These are phyloP conservation scores for Magnusiomyces sp. DNA, from an alignment of 1,139 yeast genomes.

Conservation along the genomic window DNA sequence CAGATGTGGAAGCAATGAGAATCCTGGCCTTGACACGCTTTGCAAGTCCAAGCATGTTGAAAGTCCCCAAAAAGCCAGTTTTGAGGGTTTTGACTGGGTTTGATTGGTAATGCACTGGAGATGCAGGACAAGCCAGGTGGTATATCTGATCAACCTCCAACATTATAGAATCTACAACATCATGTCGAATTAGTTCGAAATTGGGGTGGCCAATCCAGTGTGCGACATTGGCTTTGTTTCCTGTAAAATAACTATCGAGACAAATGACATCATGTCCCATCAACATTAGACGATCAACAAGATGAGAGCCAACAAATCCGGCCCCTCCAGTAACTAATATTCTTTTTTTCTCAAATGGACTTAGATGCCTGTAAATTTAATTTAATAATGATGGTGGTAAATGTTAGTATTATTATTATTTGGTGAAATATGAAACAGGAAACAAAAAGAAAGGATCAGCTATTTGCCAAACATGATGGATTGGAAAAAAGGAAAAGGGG, in stretches of 20 bases:
- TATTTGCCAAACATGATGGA: too few species aligned
- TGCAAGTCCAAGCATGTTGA: constrained; percentile 25
- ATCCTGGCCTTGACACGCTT: constrained; percentile 25
- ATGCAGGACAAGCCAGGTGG: constrained; percentile 25
- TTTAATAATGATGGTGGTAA: too few species aligned
- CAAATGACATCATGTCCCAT: constrained; percentile 24
- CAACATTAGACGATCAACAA: constrained; percentile 22
- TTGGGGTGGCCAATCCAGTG: constrained; percentile 26
- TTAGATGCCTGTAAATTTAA: constrained; percentile 13
- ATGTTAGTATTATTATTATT: too few species aligned
- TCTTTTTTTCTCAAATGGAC: constrained; percentile 21
- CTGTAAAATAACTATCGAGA: constrained; percentile 24
- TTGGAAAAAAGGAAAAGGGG: too few species aligned
- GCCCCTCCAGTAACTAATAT: constrained; percentile 24
- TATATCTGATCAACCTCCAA: constrained; percentile 25
- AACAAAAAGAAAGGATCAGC: too few species aligned
- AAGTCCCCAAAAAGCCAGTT: constrained; percentile 24
- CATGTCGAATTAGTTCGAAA: constrained; percentile 24
- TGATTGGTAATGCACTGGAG: constrained; percentile 25
- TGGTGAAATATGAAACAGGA: too few species aligned
- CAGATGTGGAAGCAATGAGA: constrained; percentile 23
- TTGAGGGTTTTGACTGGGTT: constrained; percentile 25
- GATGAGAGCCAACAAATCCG: constrained; percentile 24
- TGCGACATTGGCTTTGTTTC: constrained; percentile 21
- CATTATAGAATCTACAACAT: constrained; percentile 22